Base-by-base conservation (phyloP, 352 stramenopile species). In the Stephanocyclus meneghinianus region DNA sequence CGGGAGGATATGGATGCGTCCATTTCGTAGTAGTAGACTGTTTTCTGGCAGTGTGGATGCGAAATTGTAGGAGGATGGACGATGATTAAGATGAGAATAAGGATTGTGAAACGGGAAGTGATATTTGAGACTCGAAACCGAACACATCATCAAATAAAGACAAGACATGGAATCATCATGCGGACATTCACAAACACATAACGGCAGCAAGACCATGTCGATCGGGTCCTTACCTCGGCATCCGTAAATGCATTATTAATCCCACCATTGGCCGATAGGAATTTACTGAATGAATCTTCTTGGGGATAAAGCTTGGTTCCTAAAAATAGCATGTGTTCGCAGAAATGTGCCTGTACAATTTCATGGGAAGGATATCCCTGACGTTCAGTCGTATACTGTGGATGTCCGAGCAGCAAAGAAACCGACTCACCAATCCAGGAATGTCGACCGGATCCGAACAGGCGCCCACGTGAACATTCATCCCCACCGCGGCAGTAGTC, bases 1-100 rank as follows among this genome's bases (percentile, higher is more conserved):
- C 76, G 76, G 16, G 53, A 65, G 35, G 89, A 73, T 2, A 62
- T 72, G 44, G 88, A 83, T 11, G 90, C 92, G 29, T 95, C 86
- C 60, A 98, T 92, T 74, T 98, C 95, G 84, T 99, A 98, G 89
- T 98, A 98, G 83, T 97, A 99, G 69, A 97, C 97, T 11, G 97
- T 99, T 85, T 97, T 92, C 86, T 72, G 30, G 16, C 18, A 21
- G 13, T 2, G 7, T 10, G 26, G 21, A 35, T 66, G 59, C 53
- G 59, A 51, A 51, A 32, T 4, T 21, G 21, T 47, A 8, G 48
- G 13, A 32, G 32, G 5, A 35, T 51, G 57, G 7, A 35, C 16
- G 48, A 2, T 47, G 7, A 15, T 21, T 16, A 35, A 11, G 15
- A 51, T 35, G n/a, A 21, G 13, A 16, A 4, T 6, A 6, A 53